phyloP scores from a whole-genome alignment of 306 rosid species.

The Prunus persica region Prunus_persica_NCBIv2 NC_034011.1:21372501-21373000 shows the following conservation, averaged over 20 bases:
- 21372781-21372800: slow-evolving; percentile 57
- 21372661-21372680: not conserved
- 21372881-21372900: slow-evolving; percentile 56
- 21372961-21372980: slow-evolving; percentile 59
- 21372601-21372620: not conserved
- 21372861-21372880: slow-evolving; percentile 80
- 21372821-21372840: slow-evolving; percentile 54
- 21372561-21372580: not conserved
- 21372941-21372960: slow-evolving; percentile 64
- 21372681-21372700: not conserved
- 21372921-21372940: slow-evolving; percentile 49
- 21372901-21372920: slow-evolving; percentile 73
- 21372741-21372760: slow-evolving; percentile 20
- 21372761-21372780: slow-evolving; percentile 61
- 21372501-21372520: not conserved
- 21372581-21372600: not conserved
- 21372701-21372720: not conserved
- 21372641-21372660: not conserved
- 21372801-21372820: slow-evolving; percentile 74
- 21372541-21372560: not conserved
- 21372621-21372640: not conserved
- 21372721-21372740: not conserved
- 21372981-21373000: slow-evolving; percentile 31
- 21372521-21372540: not conserved
- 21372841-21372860: slow-evolving; percentile 61